Percentiles rank a stretch among this genome's conserved stretches.
Evolutionary conservation across 2,329 filamentous ascomycete species (phyloP).

Genomic region (Alternaria solani): DNA sequence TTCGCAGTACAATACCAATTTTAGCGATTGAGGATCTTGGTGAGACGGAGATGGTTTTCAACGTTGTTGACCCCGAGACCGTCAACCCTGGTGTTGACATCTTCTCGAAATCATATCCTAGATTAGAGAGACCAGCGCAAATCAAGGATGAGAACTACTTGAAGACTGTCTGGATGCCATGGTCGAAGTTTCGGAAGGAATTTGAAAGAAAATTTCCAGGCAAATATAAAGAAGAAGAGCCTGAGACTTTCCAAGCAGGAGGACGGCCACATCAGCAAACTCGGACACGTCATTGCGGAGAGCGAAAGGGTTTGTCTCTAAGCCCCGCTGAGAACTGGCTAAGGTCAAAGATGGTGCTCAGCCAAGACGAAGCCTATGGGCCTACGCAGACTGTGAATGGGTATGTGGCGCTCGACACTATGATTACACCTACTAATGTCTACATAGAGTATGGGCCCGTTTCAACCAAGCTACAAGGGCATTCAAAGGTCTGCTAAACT

Average conservation of each 20-base stretch:
- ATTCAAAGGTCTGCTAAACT: constrained; percentile 77
- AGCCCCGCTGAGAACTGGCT: constrained; percentile 62
- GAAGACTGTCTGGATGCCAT: constrained; percentile 55
- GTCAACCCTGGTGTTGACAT: constrained; percentile 49
- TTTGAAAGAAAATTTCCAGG: constrained; percentile 49
- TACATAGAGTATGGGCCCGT: constrained; percentile 60
- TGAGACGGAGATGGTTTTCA: constrained; percentile 69
- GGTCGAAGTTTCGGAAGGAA: constrained; percentile 52
- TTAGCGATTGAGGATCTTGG: constrained; percentile 53
- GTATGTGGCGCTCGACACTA: constrained; percentile 52
- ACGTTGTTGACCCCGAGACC: constrained; percentile 52
- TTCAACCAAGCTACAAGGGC: constrained; percentile 75
- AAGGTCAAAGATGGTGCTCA: constrained; percentile 67
- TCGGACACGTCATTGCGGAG: constrained; percentile 22
- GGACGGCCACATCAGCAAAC: constrained; percentile 12
- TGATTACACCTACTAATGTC: background rate
- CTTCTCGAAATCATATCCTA: constrained; percentile 61
- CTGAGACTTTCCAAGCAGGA: constrained; percentile 2
- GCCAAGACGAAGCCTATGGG: constrained; percentile 67
- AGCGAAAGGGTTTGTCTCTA: constrained; percentile 23
- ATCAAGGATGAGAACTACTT: constrained; percentile 3
- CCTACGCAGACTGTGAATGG: constrained; percentile 59
- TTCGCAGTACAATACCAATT: constrained; percentile 68
- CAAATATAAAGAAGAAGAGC: constrained; percentile 16
- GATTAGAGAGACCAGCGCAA: constrained; percentile 3